Evolutionary conservation across 1,139 yeast genomes (phyloP).

Genomic region (Lodderomyces oxycetoniae): DNA sequence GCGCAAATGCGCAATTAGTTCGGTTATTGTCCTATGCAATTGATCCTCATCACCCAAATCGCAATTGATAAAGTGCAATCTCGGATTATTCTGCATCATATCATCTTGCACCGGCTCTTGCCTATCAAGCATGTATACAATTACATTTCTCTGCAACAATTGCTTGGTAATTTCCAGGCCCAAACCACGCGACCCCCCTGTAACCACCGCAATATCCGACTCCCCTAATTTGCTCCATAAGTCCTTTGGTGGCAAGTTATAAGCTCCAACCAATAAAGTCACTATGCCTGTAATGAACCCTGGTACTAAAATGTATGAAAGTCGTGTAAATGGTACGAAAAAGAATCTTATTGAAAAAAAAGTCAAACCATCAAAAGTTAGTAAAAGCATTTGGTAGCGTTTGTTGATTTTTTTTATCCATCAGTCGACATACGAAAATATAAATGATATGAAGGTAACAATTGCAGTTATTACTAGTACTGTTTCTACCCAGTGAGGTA

Average conservation of each 20-base stretch:
- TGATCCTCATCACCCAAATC: constrained; percentile 43
- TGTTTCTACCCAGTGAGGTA: constrained; percentile 4
- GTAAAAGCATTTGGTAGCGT: neutral
- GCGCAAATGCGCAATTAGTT: constrained; percentile 27
- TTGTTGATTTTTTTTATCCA: no score
- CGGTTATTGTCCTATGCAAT: constrained; percentile 20
- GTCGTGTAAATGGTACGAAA: constrained; percentile 1
- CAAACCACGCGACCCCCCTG: constrained; percentile 65
- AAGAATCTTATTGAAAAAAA: no score
- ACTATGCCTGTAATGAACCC: no score
- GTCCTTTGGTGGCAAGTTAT: constrained; percentile 3
- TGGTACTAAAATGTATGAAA: constrained; percentile 4
- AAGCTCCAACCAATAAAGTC: no score
- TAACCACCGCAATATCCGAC: constrained; percentile 44
- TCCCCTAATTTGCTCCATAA: constrained; percentile 13
- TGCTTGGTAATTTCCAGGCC: constrained; percentile 44
- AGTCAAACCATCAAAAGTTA: constrained; percentile 2
- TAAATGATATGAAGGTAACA: constrained; percentile 3
- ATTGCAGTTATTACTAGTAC: constrained; percentile 3
- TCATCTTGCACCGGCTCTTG: constrained; percentile 20
- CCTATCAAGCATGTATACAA: constrained; percentile 47
- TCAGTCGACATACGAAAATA: constrained; percentile 4
- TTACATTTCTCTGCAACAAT: constrained; percentile 28
- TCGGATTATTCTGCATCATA: constrained; percentile 6
- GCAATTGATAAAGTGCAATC: constrained; percentile 36